These are phyloP conservation scores for Claviceps sp. DNA, from an alignment of 2,329 filamentous ascomycete genomes.

Conservation along the genomic window DNA sequence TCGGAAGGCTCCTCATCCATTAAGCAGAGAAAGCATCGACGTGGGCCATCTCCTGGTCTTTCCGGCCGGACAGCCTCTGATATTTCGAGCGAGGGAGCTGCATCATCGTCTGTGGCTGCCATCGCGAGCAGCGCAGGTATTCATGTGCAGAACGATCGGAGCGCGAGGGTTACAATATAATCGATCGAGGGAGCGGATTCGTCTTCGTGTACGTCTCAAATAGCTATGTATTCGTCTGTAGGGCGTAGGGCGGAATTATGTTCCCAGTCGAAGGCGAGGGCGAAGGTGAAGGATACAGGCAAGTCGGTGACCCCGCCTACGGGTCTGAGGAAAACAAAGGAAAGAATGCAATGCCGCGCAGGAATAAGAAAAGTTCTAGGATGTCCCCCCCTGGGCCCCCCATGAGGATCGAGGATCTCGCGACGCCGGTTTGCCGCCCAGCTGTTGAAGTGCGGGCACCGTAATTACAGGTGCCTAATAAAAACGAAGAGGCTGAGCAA, in stretches of 20 bases:
- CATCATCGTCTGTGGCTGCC: not conserved
- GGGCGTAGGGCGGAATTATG: not conserved
- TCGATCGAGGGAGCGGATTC: not conserved
- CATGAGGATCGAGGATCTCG: no score
- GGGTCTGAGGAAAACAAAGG: no score
- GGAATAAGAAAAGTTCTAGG: no score
- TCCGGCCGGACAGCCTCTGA: constrained; percentile 8
- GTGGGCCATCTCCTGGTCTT: constrained; percentile 16
- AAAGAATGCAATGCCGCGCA: no score
- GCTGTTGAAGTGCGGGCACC: no score
- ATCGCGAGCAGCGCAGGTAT: not conserved
- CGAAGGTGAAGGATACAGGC: not conserved
- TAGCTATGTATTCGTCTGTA: not conserved
- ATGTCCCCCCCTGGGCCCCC: no score
- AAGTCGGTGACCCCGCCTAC: not conserved
- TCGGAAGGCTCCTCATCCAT: constrained; percentile 38
- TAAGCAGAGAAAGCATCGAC: constrained; percentile 51
- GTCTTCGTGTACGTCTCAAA: not conserved
- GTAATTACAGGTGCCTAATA: no score
- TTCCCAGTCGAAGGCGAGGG: not conserved
- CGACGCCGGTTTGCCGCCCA: no score
- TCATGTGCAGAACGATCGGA: not conserved
- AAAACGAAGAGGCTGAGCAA: no score
- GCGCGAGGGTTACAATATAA: not conserved
- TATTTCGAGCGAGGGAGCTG: constrained; percentile 7